Conservation (phyloP, 331 rosid genomes). For the Stylosanthes scabra region DNA sequence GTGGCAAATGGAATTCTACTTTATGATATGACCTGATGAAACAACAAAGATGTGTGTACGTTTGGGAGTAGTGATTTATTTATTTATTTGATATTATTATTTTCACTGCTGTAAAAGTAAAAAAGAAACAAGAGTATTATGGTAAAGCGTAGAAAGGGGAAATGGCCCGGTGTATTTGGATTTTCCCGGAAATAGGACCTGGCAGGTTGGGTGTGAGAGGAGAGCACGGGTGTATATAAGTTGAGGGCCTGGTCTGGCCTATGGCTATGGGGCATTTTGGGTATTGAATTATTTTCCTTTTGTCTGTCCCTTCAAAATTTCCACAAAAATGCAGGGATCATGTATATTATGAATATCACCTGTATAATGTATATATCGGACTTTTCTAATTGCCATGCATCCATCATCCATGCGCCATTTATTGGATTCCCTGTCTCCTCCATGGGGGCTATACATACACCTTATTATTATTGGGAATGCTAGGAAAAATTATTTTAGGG, state of each 20-base stretch:
- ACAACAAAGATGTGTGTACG: too few relatives aligned
- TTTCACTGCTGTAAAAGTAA: conserved; percentile 37
- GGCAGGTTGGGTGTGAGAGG: conserved; percentile 49
- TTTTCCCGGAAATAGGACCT: conserved; percentile 55
- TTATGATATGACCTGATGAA: not conserved
- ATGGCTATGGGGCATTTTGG: conserved; percentile 28
- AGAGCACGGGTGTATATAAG: conserved; percentile 44
- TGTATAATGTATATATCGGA: not conserved
- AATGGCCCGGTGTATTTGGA: conserved; percentile 45
- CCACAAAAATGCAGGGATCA: conserved; percentile 53
- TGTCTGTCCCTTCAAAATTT: conserved; percentile 59
- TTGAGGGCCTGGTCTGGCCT: conserved; percentile 8
- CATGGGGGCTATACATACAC: conserved; percentile 56
- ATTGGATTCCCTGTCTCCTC: conserved; percentile 63
- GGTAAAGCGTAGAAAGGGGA: conserved; percentile 39
- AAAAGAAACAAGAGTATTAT: not conserved
- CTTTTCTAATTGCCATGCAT: not conserved
- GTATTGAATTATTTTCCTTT: conserved; percentile 49
- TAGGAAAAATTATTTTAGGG: too few relatives aligned
- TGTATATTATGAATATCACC: conserved; percentile 13
- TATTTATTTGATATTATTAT: not conserved
- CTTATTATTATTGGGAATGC: too few relatives aligned
- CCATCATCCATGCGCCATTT: conserved; percentile 21
- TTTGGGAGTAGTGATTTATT: too few relatives aligned
- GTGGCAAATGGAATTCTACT: conserved; percentile 35